Percentiles rank a stretch among this genome's conserved stretches.
Evolutionary conservation across 768 basidiomycete species (phyloP).

Genomic region (Dioszegia hungarica): DNA sequence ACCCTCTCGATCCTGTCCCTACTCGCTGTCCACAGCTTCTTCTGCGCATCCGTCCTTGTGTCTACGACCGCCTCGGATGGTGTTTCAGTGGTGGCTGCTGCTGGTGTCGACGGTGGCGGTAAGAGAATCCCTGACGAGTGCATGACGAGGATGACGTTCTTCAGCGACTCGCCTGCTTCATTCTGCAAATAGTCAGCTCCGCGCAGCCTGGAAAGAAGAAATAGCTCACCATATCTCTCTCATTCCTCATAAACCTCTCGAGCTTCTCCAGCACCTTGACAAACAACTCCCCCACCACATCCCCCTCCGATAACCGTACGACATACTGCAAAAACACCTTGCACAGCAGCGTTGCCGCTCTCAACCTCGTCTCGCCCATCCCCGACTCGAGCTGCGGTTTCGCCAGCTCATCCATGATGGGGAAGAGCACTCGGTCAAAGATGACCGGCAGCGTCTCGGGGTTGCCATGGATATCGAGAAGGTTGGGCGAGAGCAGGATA

Average conservation of each 20-base stretch:
- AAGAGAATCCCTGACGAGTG: constrained; percentile 78
- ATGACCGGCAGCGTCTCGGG: constrained; percentile 63
- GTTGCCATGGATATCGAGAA: constrained; percentile 59
- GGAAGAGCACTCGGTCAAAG: constrained; percentile 85
- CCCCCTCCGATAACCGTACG: constrained; percentile 61
- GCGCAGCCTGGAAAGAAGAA: neutral
- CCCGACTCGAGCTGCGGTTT: constrained; percentile 77
- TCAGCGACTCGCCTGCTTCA: constrained; percentile 93
- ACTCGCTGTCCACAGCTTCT: constrained; percentile 71
- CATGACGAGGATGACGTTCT: constrained; percentile 95
- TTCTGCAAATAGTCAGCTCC: constrained; percentile 55
- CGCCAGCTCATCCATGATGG: constrained; percentile 82
- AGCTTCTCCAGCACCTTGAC: constrained; percentile 81
- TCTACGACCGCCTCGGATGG: constrained; percentile 6
- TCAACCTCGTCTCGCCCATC: constrained; percentile 83
- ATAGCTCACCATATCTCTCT: constrained; percentile 78
- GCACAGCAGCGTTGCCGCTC: constrained; percentile 84
- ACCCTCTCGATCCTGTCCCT: constrained; percentile 83
- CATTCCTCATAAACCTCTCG: constrained; percentile 82
- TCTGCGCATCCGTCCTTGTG: constrained; percentile 31
- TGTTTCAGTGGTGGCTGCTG: no score
- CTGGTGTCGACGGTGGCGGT: constrained; percentile 48
- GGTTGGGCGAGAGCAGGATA: constrained; percentile 70
- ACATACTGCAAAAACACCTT: constrained; percentile 94
- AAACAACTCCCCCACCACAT: constrained; percentile 68